Percentiles rank a stretch among this genome's conserved stretches.
phyloP scores from a whole-genome alignment of 1,139 yeast species.

The Lodderomyces elongisporus region DNA sequence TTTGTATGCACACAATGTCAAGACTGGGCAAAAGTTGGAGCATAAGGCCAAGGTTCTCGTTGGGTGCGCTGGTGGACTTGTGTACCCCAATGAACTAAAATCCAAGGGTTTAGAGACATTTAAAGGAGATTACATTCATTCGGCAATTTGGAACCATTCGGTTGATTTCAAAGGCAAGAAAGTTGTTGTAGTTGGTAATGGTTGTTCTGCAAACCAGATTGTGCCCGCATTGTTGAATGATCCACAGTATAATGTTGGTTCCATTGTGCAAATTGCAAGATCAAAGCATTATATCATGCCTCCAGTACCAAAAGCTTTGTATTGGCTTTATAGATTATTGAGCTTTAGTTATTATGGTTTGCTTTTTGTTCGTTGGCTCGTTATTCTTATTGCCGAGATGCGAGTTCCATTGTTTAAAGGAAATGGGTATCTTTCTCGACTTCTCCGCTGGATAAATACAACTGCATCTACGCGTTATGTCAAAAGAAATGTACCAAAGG shows the following conservation, averaged over 20 bases:
- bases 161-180: conserved; percentile 32
- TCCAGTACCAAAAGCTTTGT: conserved; percentile 27
- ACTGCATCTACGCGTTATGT: conserved; percentile 22
- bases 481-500: conserved; percentile 28
- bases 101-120: conserved; percentile 37
- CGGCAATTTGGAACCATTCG: conserved; percentile 43
- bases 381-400: conserved; percentile 27
- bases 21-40: conserved; percentile 26
- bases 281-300: conserved; percentile 40
- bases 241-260: conserved; percentile 20
- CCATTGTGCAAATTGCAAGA: conserved; percentile 32
- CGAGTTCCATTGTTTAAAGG: conserved; percentile 37
- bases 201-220: conserved; percentile 43
- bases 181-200: conserved; percentile 40
- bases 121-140: conserved; percentile 44
- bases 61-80: conserved; percentile 37
- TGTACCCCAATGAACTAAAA: conserved; percentile 26
- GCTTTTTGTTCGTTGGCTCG: conserved; percentile 23
- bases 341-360: conserved; percentile 26
- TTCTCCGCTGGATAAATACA: conserved; percentile 24
- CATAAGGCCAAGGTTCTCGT: conserved; percentile 30
- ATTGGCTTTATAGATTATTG: conserved; percentile 20
- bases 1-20: conserved; percentile 26
- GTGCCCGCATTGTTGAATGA: conserved; percentile 30
- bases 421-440: conserved; percentile 22